Evolutionary conservation across 768 basidiomycete species (phyloP).

Genomic region (Tubosaeta sp.): DNA sequence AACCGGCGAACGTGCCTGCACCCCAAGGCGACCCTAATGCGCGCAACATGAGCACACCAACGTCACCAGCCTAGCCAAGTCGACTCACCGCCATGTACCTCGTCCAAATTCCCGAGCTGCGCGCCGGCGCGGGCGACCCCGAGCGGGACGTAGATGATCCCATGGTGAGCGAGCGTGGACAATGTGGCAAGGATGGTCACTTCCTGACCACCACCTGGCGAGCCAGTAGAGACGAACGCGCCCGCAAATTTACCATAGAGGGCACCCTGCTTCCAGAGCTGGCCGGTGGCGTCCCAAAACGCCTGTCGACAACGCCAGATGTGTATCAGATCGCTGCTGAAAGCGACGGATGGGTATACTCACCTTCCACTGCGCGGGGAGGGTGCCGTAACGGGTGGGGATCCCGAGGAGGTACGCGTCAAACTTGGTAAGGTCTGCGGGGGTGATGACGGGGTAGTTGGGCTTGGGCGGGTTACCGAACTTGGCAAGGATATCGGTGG

Average conservation of each 20-base stretch:
- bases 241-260: slow-evolving; percentile 73
- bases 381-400: not conserved
- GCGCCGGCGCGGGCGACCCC: slow-evolving; percentile 53
- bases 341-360: not conserved
- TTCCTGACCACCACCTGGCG: slow-evolving; percentile 76
- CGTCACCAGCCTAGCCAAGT: too few species aligned
- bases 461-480: slow-evolving; percentile 72
- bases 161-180: slow-evolving; percentile 67
- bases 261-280: slow-evolving; percentile 54
- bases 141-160: slow-evolving; percentile 66
- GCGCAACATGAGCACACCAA: too few species aligned
- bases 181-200: slow-evolving; percentile 46
- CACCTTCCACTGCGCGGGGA: slow-evolving; percentile 59
- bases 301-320: slow-evolving; percentile 35
- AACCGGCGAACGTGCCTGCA: slow-evolving; percentile 56
- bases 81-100: slow-evolving; percentile 53
- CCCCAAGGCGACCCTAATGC: slow-evolving; percentile 68
- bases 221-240: slow-evolving; percentile 67
- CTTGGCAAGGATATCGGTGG: slow-evolving; percentile 57
- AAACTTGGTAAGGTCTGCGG: not conserved
- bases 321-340: slow-evolving; percentile 6
- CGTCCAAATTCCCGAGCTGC: slow-evolving; percentile 39
- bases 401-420: not conserved
- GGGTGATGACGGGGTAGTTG: slow-evolving; percentile 11
- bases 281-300: slow-evolving; percentile 75